A percentile compares a stretch with the other conserved stretches of the same genome.
Evolutionary conservation across 2,329 filamentous ascomycete species (phyloP).

Genomic region (Penicillium sp.): DNA sequence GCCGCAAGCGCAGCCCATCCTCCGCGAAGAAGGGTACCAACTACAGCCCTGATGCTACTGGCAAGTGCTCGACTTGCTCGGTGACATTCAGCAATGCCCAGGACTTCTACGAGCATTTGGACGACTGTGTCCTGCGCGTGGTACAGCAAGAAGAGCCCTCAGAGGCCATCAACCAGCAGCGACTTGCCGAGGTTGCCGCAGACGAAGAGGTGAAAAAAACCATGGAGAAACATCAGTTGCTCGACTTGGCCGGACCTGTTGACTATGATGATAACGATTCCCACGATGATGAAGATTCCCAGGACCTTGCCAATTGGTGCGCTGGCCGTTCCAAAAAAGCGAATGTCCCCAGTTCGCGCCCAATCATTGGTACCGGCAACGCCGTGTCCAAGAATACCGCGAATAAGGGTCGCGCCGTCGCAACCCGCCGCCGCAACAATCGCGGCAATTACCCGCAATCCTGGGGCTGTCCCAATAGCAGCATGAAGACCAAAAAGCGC

Average conservation of each 20-base stretch:
- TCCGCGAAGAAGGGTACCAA: slow-evolving; percentile 63
- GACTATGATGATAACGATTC: slow-evolving; percentile 53
- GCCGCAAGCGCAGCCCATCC: slow-evolving; percentile 67
- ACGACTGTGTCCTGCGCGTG: slow-evolving; percentile 64
- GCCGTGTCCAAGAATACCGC: slow-evolving; percentile 52
- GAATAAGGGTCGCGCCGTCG: slow-evolving; percentile 62
- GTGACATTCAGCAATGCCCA: slow-evolving; percentile 81
- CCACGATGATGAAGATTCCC: slow-evolving; percentile 56
- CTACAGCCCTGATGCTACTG: slow-evolving; percentile 73
- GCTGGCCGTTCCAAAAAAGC: slow-evolving; percentile 52
- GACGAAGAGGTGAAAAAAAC: slow-evolving; percentile 58
- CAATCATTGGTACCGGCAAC: slow-evolving; percentile 49
- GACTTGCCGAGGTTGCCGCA: slow-evolving; percentile 58
- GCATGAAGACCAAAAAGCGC: slow-evolving; percentile 98
- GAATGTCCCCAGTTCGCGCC: slow-evolving; percentile 50
- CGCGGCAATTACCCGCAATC: slow-evolving; percentile 88
- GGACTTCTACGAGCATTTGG: slow-evolving; percentile 96
- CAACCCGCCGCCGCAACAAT: slow-evolving; percentile 77
- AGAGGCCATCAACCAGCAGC: slow-evolving; percentile 57
- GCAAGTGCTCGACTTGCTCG: slow-evolving; percentile 89
- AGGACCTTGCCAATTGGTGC: slow-evolving; percentile 41
- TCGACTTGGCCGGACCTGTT: slow-evolving; percentile 48
- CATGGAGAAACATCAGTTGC: slow-evolving; percentile 57
- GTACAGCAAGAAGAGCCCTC: slow-evolving; percentile 59
- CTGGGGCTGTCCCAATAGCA: slow-evolving; percentile 87